A percentile compares a stretch with the other conserved stretches of the same genome.
Evolutionary conservation across 2,329 filamentous ascomycete genomes (phyloP).

Genomic region (Fusarium goolgardi): DNA sequence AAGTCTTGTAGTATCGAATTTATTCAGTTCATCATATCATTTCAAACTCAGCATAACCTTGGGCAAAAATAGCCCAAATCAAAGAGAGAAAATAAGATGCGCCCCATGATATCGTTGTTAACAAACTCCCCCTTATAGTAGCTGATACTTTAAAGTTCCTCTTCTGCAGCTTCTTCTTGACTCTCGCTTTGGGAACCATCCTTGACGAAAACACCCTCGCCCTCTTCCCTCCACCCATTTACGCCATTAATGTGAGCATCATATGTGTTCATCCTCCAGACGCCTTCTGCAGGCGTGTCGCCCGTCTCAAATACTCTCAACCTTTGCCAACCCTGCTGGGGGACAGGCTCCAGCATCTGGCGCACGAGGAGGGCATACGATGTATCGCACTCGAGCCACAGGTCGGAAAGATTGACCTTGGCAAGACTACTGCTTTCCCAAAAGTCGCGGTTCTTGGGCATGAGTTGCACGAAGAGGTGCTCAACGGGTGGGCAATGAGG

Average conservation of each 20-base stretch:
- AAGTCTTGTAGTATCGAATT: not conserved
- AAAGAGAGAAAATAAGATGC: not conserved
- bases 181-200: slow-evolving; percentile 1
- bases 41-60: not conserved
- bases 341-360: slow-evolving; percentile 51
- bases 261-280: slow-evolving; percentile 60
- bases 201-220: slow-evolving; percentile 60
- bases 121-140: not conserved
- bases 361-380: slow-evolving; percentile 61
- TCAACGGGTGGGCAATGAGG: slow-evolving; percentile 62
- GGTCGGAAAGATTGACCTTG: slow-evolving; percentile 56
- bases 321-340: slow-evolving; percentile 52
- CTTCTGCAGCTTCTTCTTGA: slow-evolving; percentile 2
- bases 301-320: slow-evolving; percentile 63
- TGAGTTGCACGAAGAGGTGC: slow-evolving; percentile 65
- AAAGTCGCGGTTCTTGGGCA: slow-evolving; percentile 54
- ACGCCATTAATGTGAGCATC: slow-evolving; percentile 53
- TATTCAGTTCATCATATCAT: not conserved
- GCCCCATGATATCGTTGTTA: not conserved
- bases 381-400: slow-evolving; percentile 67
- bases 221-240: slow-evolving; percentile 57
- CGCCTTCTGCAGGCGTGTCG: slow-evolving; percentile 58
- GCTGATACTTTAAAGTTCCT: not conserved
- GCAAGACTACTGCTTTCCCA: slow-evolving; percentile 54
- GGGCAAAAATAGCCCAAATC: not conserved